These are phyloP conservation scores for Leptographium wingfieldii DNA, from an alignment of 2,329 filamentous ascomycete genomes.

Conservation along the genomic window DNA sequence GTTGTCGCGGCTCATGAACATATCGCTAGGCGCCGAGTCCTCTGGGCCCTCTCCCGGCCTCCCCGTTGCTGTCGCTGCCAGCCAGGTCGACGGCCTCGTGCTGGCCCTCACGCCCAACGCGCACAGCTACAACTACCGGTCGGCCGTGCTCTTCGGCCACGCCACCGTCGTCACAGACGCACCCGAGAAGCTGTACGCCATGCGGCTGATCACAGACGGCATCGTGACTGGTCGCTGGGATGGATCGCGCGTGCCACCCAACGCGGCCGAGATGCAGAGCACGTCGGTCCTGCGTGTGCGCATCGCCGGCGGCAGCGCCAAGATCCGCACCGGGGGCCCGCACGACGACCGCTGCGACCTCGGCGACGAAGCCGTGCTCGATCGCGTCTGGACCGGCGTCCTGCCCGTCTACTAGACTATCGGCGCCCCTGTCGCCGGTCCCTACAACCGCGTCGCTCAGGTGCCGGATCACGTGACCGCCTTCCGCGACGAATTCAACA, in stretches of 20 bases:
- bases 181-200: constrained; percentile 64
- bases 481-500: constrained; percentile 27
- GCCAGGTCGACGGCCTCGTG: constrained; percentile 66
- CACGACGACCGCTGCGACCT: constrained; percentile 38
- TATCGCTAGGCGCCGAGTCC: constrained; percentile 27
- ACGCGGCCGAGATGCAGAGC: constrained; percentile 58
- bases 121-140: constrained; percentile 81
- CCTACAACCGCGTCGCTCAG: constrained; percentile 43
- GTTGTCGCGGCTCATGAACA: constrained; percentile 61
- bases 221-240: constrained; percentile 59
- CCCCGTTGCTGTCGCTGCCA: constrained; percentile 60
- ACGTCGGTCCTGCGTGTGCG: constrained; percentile 60
- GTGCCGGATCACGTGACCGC: constrained; percentile 49
- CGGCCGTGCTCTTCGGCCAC: constrained; percentile 64
- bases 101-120: constrained; percentile 67
- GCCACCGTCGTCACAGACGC: constrained; percentile 53
- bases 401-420: constrained; percentile 50
- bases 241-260: constrained; percentile 57
- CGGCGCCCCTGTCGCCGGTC: constrained; percentile 48
- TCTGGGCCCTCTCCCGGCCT: constrained; percentile 24
- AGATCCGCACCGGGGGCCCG: constrained; percentile 55
- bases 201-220: constrained; percentile 65
- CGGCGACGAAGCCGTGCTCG: constrained; percentile 28
- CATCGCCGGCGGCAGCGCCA: constrained; percentile 61
- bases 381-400: constrained; percentile 41